Conservation (phyloP, 176 grass and related monocot species). For the Chloris gayana region DNA sequence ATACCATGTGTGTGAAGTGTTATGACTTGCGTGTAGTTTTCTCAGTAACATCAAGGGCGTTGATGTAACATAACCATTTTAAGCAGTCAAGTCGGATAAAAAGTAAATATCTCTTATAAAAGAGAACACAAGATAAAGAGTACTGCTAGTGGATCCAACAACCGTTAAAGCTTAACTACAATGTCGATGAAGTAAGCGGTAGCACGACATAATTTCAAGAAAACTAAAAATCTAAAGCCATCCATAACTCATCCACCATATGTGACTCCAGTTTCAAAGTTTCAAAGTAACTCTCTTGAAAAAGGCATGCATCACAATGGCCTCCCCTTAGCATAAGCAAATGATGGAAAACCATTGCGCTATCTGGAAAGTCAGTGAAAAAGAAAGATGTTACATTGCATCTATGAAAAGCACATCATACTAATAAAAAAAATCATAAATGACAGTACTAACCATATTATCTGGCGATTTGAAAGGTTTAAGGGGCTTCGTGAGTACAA, state of each 20-base stretch:
- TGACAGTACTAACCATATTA: not conserved
- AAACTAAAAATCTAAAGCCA: not conserved
- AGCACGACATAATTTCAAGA: not conserved
- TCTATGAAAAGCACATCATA: not conserved
- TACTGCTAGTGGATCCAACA: no score
- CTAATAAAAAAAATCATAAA: not conserved
- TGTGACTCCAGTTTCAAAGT: not conserved
- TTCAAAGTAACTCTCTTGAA: not conserved
- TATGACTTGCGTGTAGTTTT: no score
- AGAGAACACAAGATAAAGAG: no score
- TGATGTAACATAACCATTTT: no score
- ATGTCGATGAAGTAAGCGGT: not conserved
- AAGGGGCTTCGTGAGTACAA: not conserved
- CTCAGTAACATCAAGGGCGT: no score
- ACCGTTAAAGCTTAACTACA: not conserved
- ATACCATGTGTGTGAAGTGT: no score
- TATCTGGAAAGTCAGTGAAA: not conserved
- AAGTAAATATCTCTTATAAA: no score
- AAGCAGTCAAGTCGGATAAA: no score
- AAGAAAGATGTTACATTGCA: not conserved
- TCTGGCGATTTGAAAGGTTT: not conserved
- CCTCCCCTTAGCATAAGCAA: not conserved
- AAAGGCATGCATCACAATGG: not conserved
- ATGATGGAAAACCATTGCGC: not conserved
- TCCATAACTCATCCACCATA: not conserved